A percentile compares a stretch with the other conserved stretches of the same genome.
Evolutionary conservation across 306 rosid species (phyloP).

Genomic region (Begonia peltatifolia): DNA sequence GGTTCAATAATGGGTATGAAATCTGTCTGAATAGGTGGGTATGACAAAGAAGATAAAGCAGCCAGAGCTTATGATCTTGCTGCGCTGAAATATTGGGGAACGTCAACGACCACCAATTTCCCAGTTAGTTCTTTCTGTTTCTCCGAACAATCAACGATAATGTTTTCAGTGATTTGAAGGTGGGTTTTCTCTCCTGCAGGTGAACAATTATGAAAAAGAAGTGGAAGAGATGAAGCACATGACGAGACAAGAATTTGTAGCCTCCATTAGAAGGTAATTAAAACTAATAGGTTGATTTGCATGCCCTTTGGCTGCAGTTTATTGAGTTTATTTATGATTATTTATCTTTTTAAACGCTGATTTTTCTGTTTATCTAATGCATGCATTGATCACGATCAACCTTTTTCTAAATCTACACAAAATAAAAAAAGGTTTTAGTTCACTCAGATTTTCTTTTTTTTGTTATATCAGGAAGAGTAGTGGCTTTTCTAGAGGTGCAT

Average conservation of each 20-base stretch:
- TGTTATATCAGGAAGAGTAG: conserved; percentile 69
- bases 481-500: conserved; percentile 97
- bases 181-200: conserved; percentile 24
- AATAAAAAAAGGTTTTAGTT: background rate
- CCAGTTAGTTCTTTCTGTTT: conserved; percentile 32
- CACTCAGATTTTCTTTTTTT: background rate
- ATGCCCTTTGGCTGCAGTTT: too few relatives aligned
- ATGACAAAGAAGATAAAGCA: conserved; percentile 99
- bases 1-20: conserved; percentile 1
- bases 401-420: background rate
- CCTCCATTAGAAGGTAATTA: conserved; percentile 73
- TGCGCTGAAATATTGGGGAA: conserved; percentile 95
- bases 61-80: conserved; percentile 99
- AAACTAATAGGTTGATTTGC: too few relatives aligned
- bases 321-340: too few relatives aligned
- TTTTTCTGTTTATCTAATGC: background rate
- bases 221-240: conserved; percentile 93
- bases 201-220: conserved; percentile 87
- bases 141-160: background rate
- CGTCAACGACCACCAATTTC: conserved; percentile 94
- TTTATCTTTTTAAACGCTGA: too few relatives aligned
- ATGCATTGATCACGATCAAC: background rate
- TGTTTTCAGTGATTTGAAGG: background rate
- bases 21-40: conserved; percentile 49
- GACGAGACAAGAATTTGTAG: conserved; percentile 99